Evolutionary conservation across 306 rosid genomes (phyloP).

Genomic region (Cajanus cajan): DNA sequence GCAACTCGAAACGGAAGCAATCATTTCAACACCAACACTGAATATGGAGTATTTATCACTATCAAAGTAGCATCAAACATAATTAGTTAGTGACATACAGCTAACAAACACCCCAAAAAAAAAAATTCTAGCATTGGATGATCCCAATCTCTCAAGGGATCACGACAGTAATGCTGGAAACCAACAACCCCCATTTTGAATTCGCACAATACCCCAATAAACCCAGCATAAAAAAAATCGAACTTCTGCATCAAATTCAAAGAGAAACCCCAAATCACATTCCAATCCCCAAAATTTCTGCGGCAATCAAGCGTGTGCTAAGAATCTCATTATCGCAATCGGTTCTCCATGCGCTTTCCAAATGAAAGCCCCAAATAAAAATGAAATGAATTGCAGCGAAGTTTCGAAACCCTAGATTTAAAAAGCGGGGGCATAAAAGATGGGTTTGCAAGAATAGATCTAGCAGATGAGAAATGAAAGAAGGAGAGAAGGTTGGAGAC

Average conservation of each 20-base stretch:
- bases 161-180: not conserved
- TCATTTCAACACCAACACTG: not conserved
- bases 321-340: too few species aligned
- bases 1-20: too few species aligned
- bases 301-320: not conserved
- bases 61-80: not conserved
- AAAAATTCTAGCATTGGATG: not conserved
- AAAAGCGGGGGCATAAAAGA: not conserved
- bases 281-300: not conserved
- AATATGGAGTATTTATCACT: not conserved
- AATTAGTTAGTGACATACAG: not conserved
- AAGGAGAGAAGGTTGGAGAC: slow-evolving; percentile 7
- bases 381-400: not conserved
- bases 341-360: not conserved
- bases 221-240: not conserved
- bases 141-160: not conserved
- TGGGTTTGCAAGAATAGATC: not conserved
- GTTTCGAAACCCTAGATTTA: slow-evolving; percentile 38
- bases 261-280: not conserved
- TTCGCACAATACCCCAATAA: not conserved
- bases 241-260: not conserved
- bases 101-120: not conserved
- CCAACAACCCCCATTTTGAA: not conserved
- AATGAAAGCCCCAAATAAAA: not conserved
- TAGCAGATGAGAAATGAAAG: too few species aligned